Evolutionary conservation across 2,329 filamentous ascomycete genomes (phyloP), one percentile per base, ranked within the genome.

Genomic region (Cladophialophora bantiana): DNA sequence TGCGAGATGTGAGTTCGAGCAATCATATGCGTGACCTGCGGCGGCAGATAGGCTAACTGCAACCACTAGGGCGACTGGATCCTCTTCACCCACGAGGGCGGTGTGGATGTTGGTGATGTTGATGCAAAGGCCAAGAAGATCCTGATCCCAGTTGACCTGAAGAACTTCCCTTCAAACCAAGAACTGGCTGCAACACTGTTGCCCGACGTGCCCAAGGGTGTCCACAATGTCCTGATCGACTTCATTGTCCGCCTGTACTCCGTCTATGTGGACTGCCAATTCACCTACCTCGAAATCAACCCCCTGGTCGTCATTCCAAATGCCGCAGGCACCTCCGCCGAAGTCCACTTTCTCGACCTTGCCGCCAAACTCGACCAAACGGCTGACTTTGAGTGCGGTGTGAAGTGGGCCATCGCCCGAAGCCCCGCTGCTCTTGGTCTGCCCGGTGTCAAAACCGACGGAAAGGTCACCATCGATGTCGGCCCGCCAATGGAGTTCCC

Each of bases 241-340:
- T 99, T 99, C 88, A 99, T 99, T 85, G 93, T 93, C 77, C 90
- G 95, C 76, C 87, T 99, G 73, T 99, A 99, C 80, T 95, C 94
- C 75, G 95, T 99, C 84, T 99, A 98, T 78, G 95, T 98, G 72
- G 95, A 99, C 86, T 96, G 92, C 89, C 95, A 99, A 83, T 99
- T 99, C 88, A 98, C 95, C 78, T 99, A 99, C 86, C 93, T 99
- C 75, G 95, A 99, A 84, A 99, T 99, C 87, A 99, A 99, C 89
- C 95, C 95, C 74, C 86, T 99, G 72, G 95, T 99, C 70, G 95
- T 97, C 79, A 94, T 99, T 76, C 95, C 95, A 81, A 98, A 98
- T 81, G 90, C 88, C 73, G 89, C 94, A 75, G 91, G 88, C 78
- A 98, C 94, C 74, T 97, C 93, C 66, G 95, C 95, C 65, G 90